Evolutionary conservation across 352 stramenopile species (phyloP).

Genomic region (Globisporangium barbulae): DNA sequence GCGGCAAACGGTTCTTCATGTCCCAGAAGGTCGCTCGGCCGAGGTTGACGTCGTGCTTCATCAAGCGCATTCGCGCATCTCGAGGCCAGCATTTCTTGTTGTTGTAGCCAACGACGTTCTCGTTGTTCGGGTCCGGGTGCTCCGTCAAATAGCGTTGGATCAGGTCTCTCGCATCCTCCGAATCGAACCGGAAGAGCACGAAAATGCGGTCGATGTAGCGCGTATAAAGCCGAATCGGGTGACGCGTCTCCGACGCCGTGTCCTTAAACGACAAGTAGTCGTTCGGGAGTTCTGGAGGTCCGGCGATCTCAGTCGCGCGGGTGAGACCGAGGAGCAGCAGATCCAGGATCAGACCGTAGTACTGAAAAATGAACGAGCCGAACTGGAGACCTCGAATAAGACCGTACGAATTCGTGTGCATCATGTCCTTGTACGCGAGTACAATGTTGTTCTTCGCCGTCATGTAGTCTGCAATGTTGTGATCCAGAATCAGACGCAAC

Average conservation of each 20-base stretch:
- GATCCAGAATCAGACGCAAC: constrained; percentile 98
- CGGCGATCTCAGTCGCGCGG: constrained; percentile 97
- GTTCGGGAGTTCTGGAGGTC: constrained; percentile 96
- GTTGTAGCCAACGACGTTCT: constrained; percentile 99
- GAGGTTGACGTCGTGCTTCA: constrained; percentile 99
- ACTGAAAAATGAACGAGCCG: constrained; percentile 97
- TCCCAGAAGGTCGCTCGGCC: constrained; percentile 99
- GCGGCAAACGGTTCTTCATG: constrained; percentile 99
- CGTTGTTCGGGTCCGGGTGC: constrained; percentile 99
- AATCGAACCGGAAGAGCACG: constrained; percentile 98
- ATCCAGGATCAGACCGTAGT: constrained; percentile 99
- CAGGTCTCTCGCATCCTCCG: constrained; percentile 97
- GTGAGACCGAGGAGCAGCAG: constrained; percentile 97
- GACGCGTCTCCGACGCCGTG: constrained; percentile 95
- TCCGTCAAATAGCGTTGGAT: constrained; percentile 99
- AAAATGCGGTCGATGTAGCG: constrained; percentile 99
- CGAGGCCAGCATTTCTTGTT: constrained; percentile 99
- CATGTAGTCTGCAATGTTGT: constrained; percentile 99
- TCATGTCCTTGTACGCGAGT: constrained; percentile 99
- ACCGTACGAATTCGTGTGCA: constrained; percentile 99
- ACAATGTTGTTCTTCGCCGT: constrained; percentile 99
- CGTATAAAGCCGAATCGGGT: constrained; percentile 99
- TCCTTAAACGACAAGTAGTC: constrained; percentile 99
- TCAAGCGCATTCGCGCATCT: constrained; percentile 98
- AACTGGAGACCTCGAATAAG: constrained; percentile 99